phyloP scores from a whole-genome alignment of 2,329 filamentous ascomycete genomes.

The Neonectria punicea region DNA sequence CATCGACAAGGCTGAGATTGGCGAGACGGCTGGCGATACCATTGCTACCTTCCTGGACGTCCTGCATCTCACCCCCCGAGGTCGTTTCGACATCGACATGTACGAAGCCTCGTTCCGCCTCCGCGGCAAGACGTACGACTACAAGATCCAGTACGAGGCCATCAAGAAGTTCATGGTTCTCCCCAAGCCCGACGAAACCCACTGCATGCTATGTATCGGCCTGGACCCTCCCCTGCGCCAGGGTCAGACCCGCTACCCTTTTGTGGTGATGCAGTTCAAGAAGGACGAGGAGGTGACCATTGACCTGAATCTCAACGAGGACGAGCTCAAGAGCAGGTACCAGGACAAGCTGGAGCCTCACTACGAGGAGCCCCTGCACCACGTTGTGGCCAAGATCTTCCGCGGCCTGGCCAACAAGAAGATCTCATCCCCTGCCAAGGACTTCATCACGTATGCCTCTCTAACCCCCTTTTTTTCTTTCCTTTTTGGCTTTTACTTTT shows the following conservation, averaged over 20 bases:
- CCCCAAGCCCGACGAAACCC: slow-evolving; percentile 97
- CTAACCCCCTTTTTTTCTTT: neutral
- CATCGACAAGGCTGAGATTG: slow-evolving; percentile 98
- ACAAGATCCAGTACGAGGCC: slow-evolving; percentile 98
- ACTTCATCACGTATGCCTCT: slow-evolving; percentile 78
- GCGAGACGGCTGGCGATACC: slow-evolving; percentile 97
- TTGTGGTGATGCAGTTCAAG: slow-evolving; percentile 99
- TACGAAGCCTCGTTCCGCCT: slow-evolving; percentile 98
- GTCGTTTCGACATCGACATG: slow-evolving; percentile 99
- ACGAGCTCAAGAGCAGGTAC: slow-evolving; percentile 84
- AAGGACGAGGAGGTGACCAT: slow-evolving; percentile 96
- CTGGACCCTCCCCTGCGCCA: slow-evolving; percentile 95
- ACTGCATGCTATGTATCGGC: slow-evolving; percentile 93
- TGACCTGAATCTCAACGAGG: slow-evolving; percentile 95
- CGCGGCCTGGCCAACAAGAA: slow-evolving; percentile 94
- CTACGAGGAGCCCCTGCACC: slow-evolving; percentile 93
- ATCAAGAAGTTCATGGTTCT: slow-evolving; percentile 99
- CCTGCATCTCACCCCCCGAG: slow-evolving; percentile 96
- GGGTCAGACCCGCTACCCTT: slow-evolving; percentile 97
- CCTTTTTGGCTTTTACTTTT: neutral
- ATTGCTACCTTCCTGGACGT: slow-evolving; percentile 98
- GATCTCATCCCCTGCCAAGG: slow-evolving; percentile 91
- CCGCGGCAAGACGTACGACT: slow-evolving; percentile 99
- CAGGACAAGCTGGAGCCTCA: slow-evolving; percentile 87
- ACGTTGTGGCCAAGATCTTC: slow-evolving; percentile 96